Evolutionary conservation across 2,329 filamentous ascomycete species (phyloP), one percentile per base, ranked within the genome.

Genomic region (Pseudogymnoascus sp.): DNA sequence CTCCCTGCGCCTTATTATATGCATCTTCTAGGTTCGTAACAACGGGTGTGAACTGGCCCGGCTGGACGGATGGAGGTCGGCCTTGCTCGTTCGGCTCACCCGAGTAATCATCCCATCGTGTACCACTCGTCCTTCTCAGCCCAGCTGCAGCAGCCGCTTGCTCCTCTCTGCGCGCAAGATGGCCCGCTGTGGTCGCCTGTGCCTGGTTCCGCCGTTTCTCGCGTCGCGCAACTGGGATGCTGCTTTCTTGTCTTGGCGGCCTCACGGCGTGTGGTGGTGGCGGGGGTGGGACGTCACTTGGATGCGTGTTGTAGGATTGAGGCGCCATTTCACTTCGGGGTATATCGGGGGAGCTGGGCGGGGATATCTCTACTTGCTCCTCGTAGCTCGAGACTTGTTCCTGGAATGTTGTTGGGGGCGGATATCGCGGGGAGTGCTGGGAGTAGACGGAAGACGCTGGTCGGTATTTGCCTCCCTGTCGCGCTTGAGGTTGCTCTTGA

Each of bases 401-500:
- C 18, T 58, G 57, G 33, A 61, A 61, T 22, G 67, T 66, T 54
- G 63, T 57, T 7, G 63, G 61, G 25, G 37, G 22, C 4, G 47
- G 60, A 50, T 66, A 58, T 57, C 61, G 65, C 12, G 79, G 78
- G 63, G 78, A 83, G 47, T 76, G 79, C 70, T 82, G 79, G 50
- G 85, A 84, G 70, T 88, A 87, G 54, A 85, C 66, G 14, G 86
- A 87, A 33, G 86, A 87, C 6, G 76, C 66, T n/a, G 81, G 79
- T 39, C 80, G 79, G 64, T 74, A 75, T 60, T 69, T 70, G 47
- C 47, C 47, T 33, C 47, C 35, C 74, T 72, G 62, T 66, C 63
- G 60, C 58, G 61, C 54, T 62, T 47, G 41, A 62, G 59, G 28
- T 64, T 62, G 47, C 50, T 57, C 14, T 62, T 50, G 16, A 64